Evolutionary conservation across 169 alveolate genomes (phyloP).

Genomic region (Cryptosporidium ubiquitum): DNA sequence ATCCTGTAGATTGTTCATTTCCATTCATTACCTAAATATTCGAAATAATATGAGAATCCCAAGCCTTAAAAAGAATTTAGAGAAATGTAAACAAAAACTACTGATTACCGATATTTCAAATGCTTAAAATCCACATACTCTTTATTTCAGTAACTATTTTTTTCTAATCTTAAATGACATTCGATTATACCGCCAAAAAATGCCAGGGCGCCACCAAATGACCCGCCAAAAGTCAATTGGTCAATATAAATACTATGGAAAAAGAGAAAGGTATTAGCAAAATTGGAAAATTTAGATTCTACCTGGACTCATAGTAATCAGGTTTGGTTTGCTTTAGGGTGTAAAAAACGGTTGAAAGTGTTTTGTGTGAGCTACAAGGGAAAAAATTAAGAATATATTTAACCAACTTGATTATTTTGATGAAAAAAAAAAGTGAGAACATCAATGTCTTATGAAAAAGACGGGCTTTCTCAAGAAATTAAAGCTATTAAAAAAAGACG

Average conservation of each 20-base stretch:
- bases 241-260: not conserved
- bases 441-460: slow-evolving; percentile 14
- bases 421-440: not conserved
- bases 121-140: not conserved
- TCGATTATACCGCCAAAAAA: not conserved
- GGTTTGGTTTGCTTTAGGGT: not conserved
- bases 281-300: no score
- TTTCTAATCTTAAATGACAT: slow-evolving; percentile 12
- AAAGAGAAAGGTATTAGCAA: no score
- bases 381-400: not conserved
- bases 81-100: not conserved
- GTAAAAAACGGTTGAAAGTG: not conserved
- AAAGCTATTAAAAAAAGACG: slow-evolving; percentile 22
- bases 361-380: not conserved
- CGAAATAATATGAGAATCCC: not conserved
- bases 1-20: not conserved
- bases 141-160: not conserved
- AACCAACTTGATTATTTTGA: not conserved
- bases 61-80: not conserved
- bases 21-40: not conserved
- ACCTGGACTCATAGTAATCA: no score
- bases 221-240: not conserved
- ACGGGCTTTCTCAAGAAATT: slow-evolving; percentile 10
- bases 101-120: not conserved
- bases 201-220: not conserved